These are phyloP conservation scores for Nothophytophthora sp. DNA, from an alignment of 352 stramenopile genomes.

Conservation along the genomic window DNA sequence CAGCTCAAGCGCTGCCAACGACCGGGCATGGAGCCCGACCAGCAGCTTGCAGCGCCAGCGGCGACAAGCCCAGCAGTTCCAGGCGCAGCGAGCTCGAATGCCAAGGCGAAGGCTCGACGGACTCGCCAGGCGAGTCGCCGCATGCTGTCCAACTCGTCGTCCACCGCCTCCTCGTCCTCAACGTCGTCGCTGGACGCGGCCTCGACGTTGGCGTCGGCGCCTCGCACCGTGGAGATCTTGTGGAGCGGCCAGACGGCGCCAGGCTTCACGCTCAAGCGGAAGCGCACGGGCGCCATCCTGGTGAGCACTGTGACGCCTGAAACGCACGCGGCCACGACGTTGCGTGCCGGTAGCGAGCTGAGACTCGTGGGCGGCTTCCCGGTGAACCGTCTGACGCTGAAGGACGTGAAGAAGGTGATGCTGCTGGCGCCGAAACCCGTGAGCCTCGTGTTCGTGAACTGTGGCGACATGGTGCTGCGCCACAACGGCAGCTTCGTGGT, in stretches of 20 bases:
- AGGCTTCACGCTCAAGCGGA: constrained; percentile 78
- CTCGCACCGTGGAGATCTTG: constrained; percentile 68
- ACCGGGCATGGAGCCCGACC: constrained; percentile 6
- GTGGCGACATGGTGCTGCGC: constrained; percentile 40
- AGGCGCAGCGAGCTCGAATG: background rate
- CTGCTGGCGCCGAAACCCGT: constrained; percentile 69
- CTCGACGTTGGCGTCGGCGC: constrained; percentile 22
- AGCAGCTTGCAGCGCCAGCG: background rate
- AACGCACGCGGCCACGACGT: constrained; percentile 22
- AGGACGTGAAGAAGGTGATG: constrained; percentile 83
- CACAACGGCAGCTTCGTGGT: constrained; percentile 28
- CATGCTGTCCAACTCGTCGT: constrained; percentile 11
- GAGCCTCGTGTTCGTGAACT: constrained; percentile 80
- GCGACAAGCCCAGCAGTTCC: too few species aligned
- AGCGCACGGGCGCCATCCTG: constrained; percentile 68
- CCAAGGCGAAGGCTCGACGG: constrained; percentile 8
- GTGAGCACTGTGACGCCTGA: constrained; percentile 55
- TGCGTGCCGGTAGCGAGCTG: constrained; percentile 69
- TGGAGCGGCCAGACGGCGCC: constrained; percentile 57
- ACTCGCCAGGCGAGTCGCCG: constrained; percentile 15
- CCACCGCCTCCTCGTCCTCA: constrained; percentile 1
- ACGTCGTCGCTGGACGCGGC: too few species aligned
- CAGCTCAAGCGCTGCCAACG: constrained; percentile 26
- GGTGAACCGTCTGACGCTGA: constrained; percentile 63
- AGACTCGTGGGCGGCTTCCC: constrained; percentile 78